Conservation (phyloP, 2,329 filamentous ascomycete genomes). For the Elsinoe arachidis region DNA sequence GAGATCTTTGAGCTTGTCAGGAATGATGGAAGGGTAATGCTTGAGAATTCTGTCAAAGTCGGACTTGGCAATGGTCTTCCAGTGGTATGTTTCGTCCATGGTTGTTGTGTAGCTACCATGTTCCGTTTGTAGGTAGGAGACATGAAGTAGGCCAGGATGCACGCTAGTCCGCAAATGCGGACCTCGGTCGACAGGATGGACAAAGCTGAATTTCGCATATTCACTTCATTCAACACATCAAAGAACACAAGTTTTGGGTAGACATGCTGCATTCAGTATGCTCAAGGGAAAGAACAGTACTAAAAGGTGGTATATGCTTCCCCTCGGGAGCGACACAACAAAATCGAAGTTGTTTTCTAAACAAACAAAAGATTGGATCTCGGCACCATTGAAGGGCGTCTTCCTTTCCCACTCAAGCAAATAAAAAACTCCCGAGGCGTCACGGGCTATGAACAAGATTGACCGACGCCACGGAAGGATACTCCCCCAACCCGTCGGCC, state of each 20-base stretch:
- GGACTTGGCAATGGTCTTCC: background rate
- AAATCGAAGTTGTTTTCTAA: background rate
- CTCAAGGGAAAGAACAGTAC: background rate
- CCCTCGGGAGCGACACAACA: background rate
- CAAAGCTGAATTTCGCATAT: no score
- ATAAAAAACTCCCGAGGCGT: background rate
- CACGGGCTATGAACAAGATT: conserved; percentile 3
- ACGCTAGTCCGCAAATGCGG: no score
- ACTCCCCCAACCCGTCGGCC: background rate
- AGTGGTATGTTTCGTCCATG: background rate
- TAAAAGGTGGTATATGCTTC: conserved; percentile 12
- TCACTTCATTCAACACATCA: background rate
- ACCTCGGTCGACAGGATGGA: no score
- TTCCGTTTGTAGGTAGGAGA: background rate
- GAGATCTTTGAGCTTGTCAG: conserved; percentile 42
- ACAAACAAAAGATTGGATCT: background rate
- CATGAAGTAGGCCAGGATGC: no score
- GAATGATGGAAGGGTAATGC: conserved; percentile 21
- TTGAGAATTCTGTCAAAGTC: conserved; percentile 20
- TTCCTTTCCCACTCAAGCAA: background rate
- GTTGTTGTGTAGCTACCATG: background rate
- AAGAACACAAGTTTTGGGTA: background rate
- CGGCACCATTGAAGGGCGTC: background rate
- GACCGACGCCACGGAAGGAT: background rate
- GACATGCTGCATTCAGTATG: conserved; percentile 4